A percentile compares a stretch with the other conserved stretches of the same genome.
These are phyloP conservation scores for Chlorella ohadii DNA, from an alignment of 139 green algal species.

Conservation along the genomic window DNA sequence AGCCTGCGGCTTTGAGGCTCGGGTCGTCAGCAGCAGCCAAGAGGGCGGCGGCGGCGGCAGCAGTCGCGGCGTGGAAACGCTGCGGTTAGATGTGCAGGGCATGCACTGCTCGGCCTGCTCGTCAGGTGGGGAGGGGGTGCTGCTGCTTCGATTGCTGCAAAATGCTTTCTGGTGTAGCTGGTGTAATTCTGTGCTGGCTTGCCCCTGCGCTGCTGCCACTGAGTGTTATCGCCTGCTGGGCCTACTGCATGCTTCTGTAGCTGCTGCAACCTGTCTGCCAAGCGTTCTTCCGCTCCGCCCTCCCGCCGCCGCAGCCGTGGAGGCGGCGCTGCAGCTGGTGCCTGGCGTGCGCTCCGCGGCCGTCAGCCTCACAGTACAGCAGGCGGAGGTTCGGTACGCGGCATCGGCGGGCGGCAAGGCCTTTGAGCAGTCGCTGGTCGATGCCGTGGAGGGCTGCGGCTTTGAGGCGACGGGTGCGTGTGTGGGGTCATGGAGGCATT, in stretches of 20 bases:
- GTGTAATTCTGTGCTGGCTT: no score
- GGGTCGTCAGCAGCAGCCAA: constrained; percentile 39
- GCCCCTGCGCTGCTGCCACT: no score
- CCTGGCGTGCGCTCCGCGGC: constrained; percentile 31
- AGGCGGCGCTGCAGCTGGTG: constrained; percentile 29
- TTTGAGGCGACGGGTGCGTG: constrained; percentile 68
- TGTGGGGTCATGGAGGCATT: background rate
- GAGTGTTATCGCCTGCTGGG: no score
- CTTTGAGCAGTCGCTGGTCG: constrained; percentile 48
- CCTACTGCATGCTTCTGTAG: no score
- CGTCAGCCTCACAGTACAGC: constrained; percentile 60
- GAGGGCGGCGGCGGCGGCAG: background rate
- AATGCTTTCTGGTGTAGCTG: no score
- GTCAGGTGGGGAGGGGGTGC: background rate
- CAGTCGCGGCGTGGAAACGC: background rate
- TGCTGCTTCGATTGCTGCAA: no score
- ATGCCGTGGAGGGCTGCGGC: constrained; percentile 72
- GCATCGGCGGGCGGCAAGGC: constrained; percentile 43
- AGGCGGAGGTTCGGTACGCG: constrained; percentile 67
- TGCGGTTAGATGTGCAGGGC: constrained; percentile 61
- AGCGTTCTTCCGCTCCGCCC: background rate
- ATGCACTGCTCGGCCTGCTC: constrained; percentile 81
- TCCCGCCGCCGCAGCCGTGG: constrained; percentile 27
- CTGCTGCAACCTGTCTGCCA: no score
- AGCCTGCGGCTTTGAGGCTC: constrained; percentile 82